phyloP scores from a whole-genome alignment of 768 basidiomycete genomes.

The Auricularia sp. region DNA sequence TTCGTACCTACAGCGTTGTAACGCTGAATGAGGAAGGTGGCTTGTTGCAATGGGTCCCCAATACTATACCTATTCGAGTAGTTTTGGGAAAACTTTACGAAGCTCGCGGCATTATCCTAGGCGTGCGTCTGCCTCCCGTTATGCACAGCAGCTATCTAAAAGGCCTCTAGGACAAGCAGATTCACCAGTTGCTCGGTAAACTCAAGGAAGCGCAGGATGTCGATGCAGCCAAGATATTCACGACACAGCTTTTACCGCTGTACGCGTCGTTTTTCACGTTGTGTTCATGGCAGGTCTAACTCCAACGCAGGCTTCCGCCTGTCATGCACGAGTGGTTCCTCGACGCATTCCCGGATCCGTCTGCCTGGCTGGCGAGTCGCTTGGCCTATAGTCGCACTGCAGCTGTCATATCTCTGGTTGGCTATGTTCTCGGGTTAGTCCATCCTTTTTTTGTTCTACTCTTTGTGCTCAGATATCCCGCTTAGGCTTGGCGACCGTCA shows the following conservation, averaged over 20 bases:
- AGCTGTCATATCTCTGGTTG: conserved; percentile 98
- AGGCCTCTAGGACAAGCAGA: conserved; percentile 18
- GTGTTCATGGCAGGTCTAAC: not conserved
- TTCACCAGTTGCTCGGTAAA: conserved; percentile 36
- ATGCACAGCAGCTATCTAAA: not conserved
- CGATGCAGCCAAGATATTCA: conserved; percentile 44
- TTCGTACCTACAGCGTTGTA: conserved; percentile 97
- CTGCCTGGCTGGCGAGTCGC: conserved; percentile 88
- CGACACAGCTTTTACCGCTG: conserved; percentile 40
- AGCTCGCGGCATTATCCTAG: conserved; percentile 33
- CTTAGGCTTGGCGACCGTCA: conserved; percentile 93
- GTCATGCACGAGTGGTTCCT: conserved; percentile 98
- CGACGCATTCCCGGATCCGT: conserved; percentile 93
- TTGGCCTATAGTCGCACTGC: conserved; percentile 77
- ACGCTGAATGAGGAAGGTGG: conserved; percentile 96
- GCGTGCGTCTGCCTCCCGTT: conserved; percentile 30
- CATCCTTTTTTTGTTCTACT: not conserved
- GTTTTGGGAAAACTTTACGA: conserved; percentile 65
- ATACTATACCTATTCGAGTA: conserved; percentile 74
- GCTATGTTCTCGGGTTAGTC: conserved; percentile 84
- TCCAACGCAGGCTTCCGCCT: conserved; percentile 25
- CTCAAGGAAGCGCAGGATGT: conserved; percentile 43
- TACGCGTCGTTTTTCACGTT: conserved; percentile 21
- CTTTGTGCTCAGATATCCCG: not conserved
- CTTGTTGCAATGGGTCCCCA: conserved; percentile 96